Percentiles rank a stretch among this genome's conserved stretches.
These are phyloP conservation scores for Cyclotella cryptica DNA, from an alignment of 108 stramenopile species.

Conservation along the genomic window DNA sequence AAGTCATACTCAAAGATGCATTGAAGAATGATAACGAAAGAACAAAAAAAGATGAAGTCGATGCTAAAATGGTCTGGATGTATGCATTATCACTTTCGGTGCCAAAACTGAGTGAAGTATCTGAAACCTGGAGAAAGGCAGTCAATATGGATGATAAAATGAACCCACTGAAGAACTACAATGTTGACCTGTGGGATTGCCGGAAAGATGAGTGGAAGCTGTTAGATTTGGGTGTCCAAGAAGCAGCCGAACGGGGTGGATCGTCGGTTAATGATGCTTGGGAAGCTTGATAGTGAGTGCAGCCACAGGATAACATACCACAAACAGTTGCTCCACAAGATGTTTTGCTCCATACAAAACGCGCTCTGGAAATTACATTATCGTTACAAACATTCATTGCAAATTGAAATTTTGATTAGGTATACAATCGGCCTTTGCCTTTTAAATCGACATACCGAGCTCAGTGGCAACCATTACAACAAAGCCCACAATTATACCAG, in stretches of 20 bases:
- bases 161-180: conserved; percentile 61
- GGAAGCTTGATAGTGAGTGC: conserved; percentile 44
- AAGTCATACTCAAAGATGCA: conserved; percentile 59
- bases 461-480: conserved; percentile 68
- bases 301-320: background rate
- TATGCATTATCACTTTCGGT: conserved; percentile 61
- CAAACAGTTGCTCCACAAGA: background rate
- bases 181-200: conserved; percentile 63
- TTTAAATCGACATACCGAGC: conserved; percentile 54
- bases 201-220: conserved; percentile 62
- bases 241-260: conserved; percentile 66
- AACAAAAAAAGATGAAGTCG: conserved; percentile 64
- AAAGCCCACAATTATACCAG: conserved; percentile 55
- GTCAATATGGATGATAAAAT: conserved; percentile 58
- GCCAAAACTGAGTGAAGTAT: conserved; percentile 29
- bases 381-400: too few relatives aligned
- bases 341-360: background rate
- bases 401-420: too few relatives aligned
- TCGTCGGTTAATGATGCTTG: conserved; percentile 64
- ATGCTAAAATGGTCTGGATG: conserved; percentile 76
- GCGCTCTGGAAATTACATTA: too few relatives aligned
- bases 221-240: conserved; percentile 68
- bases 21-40: conserved; percentile 49
- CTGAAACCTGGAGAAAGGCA: conserved; percentile 48
- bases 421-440: background rate